Evolutionary conservation across 2,329 filamentous ascomycete species (phyloP).

Genomic region (Nannizziopsis arthrosporioides): DNA sequence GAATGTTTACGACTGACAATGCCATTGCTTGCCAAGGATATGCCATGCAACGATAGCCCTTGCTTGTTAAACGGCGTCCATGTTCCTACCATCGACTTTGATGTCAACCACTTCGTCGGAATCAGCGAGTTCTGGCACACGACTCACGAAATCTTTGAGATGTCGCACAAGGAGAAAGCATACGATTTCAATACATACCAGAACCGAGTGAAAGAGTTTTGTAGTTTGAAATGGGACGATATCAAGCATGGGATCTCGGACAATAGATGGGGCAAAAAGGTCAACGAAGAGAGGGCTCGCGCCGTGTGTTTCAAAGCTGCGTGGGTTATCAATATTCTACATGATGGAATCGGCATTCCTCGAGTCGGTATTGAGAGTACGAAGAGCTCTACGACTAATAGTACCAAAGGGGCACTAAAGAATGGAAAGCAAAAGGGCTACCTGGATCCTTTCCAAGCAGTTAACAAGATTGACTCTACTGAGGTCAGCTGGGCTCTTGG

Average conservation of each 20-base stretch:
- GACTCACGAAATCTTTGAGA: slow-evolving; percentile 83
- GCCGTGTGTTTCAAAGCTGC: slow-evolving; percentile 96
- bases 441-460: slow-evolving; percentile 75
- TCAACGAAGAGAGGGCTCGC: slow-evolving; percentile 60
- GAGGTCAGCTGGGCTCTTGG: slow-evolving; percentile 97
- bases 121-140: slow-evolving; percentile 99
- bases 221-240: slow-evolving; percentile 65
- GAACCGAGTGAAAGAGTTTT: slow-evolving; percentile 70
- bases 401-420: slow-evolving; percentile 57
- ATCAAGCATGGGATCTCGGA: slow-evolving; percentile 56
- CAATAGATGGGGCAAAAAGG: slow-evolving; percentile 63
- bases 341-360: slow-evolving; percentile 90
- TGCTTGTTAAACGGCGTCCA: slow-evolving; percentile 86
- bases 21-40: slow-evolving; percentile 80
- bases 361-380: slow-evolving; percentile 64
- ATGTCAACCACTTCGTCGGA: slow-evolving; percentile 93
- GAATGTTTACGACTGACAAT: slow-evolving; percentile 73
- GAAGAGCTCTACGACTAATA: slow-evolving; percentile 48
- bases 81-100: slow-evolving; percentile 90
- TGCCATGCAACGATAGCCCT: slow-evolving; percentile 67
- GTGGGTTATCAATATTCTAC: slow-evolving; percentile 93
- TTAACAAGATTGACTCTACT: slow-evolving; percentile 79
- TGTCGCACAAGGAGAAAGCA: slow-evolving; percentile 60
- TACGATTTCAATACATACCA: slow-evolving; percentile 92
- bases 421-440: slow-evolving; percentile 63